A percentile compares a stretch with the other conserved stretches of the same genome.
phyloP scores from a whole-genome alignment of 1,284 basidiomycete species.

The Papiliotrema laurentii region DNA sequence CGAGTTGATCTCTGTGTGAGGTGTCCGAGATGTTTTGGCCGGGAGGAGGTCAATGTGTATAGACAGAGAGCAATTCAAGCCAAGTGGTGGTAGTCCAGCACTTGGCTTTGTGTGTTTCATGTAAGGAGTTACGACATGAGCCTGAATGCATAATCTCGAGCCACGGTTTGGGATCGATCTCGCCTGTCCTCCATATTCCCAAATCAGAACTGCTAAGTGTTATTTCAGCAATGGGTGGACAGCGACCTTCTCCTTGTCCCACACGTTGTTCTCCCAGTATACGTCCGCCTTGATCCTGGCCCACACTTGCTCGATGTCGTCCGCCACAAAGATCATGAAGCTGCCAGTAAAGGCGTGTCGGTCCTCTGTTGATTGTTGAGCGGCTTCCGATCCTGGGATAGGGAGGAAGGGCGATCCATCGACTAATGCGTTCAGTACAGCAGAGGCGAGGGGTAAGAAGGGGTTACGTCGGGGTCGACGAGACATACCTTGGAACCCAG shows the following conservation, averaged over 20 bases:
- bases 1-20: too few relatives aligned
- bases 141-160: too few relatives aligned
- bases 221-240: constrained; percentile 14
- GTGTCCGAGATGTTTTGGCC: too few relatives aligned
- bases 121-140: too few relatives aligned
- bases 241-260: constrained; percentile 21
- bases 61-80: too few relatives aligned
- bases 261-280: constrained; percentile 21
- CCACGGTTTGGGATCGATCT: too few relatives aligned
- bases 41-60: too few relatives aligned
- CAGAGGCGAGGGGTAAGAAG: not conserved
- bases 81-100: too few relatives aligned
- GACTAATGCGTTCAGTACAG: constrained; percentile 1
- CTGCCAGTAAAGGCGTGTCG: constrained; percentile 6
- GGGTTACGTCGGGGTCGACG: not conserved
- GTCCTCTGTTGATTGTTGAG: constrained; percentile 1
- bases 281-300: constrained; percentile 18
- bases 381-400: constrained; percentile 5
- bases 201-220: too few relatives aligned
- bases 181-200: too few relatives aligned
- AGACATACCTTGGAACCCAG: constrained; percentile 24
- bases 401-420: constrained; percentile 11
- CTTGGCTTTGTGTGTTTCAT: too few relatives aligned
- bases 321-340: constrained; percentile 16
- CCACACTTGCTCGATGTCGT: constrained; percentile 18